phyloP scores from a whole-genome alignment of 1,284 basidiomycete genomes.

The Porodaedalea pini region DNA sequence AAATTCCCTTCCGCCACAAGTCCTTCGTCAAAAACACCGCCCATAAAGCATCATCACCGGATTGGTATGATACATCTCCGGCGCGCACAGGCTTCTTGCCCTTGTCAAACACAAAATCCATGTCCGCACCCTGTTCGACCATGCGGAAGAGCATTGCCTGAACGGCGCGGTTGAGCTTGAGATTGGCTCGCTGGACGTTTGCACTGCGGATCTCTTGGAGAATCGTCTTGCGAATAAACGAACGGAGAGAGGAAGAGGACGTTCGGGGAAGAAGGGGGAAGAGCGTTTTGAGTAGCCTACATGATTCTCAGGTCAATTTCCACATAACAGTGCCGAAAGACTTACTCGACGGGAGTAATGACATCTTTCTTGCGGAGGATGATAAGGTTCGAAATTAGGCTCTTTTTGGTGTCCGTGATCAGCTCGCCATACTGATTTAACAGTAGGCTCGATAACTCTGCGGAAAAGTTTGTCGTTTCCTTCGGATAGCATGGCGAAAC shows the following conservation, averaged over 20 bases:
- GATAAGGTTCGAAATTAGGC: slow-evolving; percentile 85
- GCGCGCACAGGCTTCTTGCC: slow-evolving; percentile 56
- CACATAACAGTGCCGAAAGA: slow-evolving; percentile 21
- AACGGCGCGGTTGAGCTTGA: slow-evolving; percentile 94
- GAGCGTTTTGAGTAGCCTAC: slow-evolving; percentile 82
- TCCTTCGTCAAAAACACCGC: slow-evolving; percentile 93
- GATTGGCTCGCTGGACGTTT: slow-evolving; percentile 87
- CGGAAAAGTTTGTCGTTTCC: slow-evolving; percentile 79
- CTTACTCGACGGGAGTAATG: slow-evolving; percentile 88
- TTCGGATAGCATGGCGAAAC: slow-evolving; percentile 88
- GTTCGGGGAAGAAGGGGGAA: slow-evolving; percentile 94
- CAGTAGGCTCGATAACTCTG: slow-evolving; percentile 72
- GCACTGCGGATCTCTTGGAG: slow-evolving; percentile 93
- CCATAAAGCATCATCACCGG: slow-evolving; percentile 93
- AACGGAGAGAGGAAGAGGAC: slow-evolving; percentile 78
- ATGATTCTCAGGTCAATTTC: slow-evolving; percentile 9
- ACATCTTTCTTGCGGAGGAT: slow-evolving; percentile 92
- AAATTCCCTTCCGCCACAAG: slow-evolving; percentile 91
- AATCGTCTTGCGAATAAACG: slow-evolving; percentile 91
- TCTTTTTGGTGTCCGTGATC: slow-evolving; percentile 75
- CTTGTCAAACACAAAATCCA: slow-evolving; percentile 77
- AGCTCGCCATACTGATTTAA: slow-evolving; percentile 72
- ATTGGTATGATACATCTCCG: slow-evolving; percentile 41
- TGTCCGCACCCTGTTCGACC: slow-evolving; percentile 63
- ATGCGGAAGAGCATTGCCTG: slow-evolving; percentile 96